phyloP scores from a whole-genome alignment of 768 basidiomycete species.

The Hypsizygus marmoreus region DNA sequence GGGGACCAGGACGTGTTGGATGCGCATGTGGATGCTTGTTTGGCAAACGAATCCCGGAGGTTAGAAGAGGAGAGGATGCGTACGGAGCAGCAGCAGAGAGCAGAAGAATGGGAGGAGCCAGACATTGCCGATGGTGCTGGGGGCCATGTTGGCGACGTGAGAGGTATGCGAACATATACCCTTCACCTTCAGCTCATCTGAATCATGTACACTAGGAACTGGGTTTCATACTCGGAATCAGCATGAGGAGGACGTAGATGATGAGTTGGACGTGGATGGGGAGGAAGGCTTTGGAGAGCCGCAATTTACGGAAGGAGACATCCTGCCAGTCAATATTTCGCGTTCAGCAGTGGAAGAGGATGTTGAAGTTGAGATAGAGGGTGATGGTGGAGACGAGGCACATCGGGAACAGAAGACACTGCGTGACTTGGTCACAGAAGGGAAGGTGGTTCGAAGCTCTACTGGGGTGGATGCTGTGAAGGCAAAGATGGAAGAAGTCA shows the following conservation, averaged over 20 bases:
- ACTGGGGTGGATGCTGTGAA: constrained; percentile 23
- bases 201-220: constrained; percentile 44
- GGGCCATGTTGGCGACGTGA: constrained; percentile 49
- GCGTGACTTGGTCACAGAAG: constrained; percentile 55
- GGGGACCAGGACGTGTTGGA: constrained; percentile 76
- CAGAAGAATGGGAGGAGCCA: constrained; percentile 30
- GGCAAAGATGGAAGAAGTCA: constrained; percentile 39
- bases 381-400: constrained; percentile 34
- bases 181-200: constrained; percentile 3
- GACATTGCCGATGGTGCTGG: constrained; percentile 30
- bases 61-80: constrained; percentile 45
- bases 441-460: constrained; percentile 37
- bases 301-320: constrained; percentile 78
- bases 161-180: constrained; percentile 45
- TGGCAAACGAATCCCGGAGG: constrained; percentile 55
- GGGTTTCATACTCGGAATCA: constrained; percentile 70
- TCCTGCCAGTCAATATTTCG: constrained; percentile 42
- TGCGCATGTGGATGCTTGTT: constrained; percentile 81
- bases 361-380: constrained; percentile 45
- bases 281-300: constrained; percentile 70
- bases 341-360: constrained; percentile 35
- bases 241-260: constrained; percentile 67
- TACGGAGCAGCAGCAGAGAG: constrained; percentile 29
- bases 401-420: constrained; percentile 39
- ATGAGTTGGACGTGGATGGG: constrained; percentile 80